Conservation (phyloP, 2,329 filamentous ascomycete species). For the Periconia sp. region DNA sequence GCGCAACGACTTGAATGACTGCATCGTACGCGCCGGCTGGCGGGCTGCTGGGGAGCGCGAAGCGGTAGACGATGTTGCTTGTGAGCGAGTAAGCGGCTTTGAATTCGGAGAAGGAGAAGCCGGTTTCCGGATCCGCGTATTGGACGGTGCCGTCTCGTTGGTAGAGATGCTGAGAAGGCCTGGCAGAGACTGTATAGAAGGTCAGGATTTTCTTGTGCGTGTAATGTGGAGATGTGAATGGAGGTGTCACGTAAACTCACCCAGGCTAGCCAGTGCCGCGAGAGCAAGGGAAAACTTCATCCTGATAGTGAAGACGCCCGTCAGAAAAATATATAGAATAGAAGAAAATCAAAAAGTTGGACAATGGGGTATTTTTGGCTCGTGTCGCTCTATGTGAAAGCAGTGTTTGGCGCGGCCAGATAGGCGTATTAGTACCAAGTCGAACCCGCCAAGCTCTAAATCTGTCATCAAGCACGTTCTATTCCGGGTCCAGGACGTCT, state of each 20-base stretch:
- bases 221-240: background rate
- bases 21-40: constrained; percentile 24
- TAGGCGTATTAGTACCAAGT: constrained; percentile 24
- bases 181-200: constrained; percentile 15
- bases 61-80: constrained; percentile 29
- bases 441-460: constrained; percentile 25
- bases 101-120: constrained; percentile 37
- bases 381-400: too few relatives aligned
- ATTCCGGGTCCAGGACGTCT: constrained; percentile 22
- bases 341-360: constrained; percentile 8
- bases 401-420: constrained; percentile 13
- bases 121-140: constrained; percentile 31
- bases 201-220: constrained; percentile 6
- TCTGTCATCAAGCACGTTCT: constrained; percentile 22
- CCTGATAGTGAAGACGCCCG: background rate
- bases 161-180: constrained; percentile 9
- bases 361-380: constrained; percentile 9
- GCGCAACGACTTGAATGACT: constrained; percentile 32
- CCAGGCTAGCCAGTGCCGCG: constrained; percentile 20
- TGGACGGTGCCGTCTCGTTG: constrained; percentile 16
- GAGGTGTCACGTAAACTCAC: constrained; percentile 12
- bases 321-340: too few relatives aligned
- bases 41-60: constrained; percentile 26
- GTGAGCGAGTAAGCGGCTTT: constrained; percentile 29
- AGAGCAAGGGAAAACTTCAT: constrained; percentile 25